Base-by-base conservation (phyloP, 495 filamentous ascomycete genomes). In the Penicillium argentinense region DNA sequence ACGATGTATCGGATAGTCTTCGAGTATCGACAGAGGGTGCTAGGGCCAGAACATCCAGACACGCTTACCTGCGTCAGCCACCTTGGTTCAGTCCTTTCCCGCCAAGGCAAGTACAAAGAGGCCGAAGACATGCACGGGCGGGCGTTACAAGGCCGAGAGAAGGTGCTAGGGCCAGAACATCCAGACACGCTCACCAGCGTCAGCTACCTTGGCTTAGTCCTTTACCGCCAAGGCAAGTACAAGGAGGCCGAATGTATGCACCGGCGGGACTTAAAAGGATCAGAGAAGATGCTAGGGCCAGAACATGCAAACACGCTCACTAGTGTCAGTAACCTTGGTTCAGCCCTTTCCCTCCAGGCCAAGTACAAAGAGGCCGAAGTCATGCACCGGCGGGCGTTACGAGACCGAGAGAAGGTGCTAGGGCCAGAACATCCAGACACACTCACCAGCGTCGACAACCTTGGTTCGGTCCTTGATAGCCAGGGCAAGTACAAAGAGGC, bases 361-460 rank as follows among this genome's bases (percentile, higher is more conserved):
- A 0, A 5, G n/a, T 42, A 12, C 16, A 30, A 21, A 13, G 39
- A 45, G n/a, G 42, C 42, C 30, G 18, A 37, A 11, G 3, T 4
- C 29, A 0, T 25, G 22, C 6, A 21, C 18, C 3, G 1, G 4
- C 43, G 19, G 23, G 43, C 14, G n/a, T 19, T 29, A 28, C 11
- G 25, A 22, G 14, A 14, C 11, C 11, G 5, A 17, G 37, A 48
- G 26, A 38, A 33, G 28, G 23, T 12, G 5, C 24, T 50, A 22
- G 47, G 47, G 12, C 5, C 11, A 21, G 32, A 50, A 9, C 39
- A 50, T 44, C 39, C 29, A 3, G 2, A 38, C 9, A 43, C 47
- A 17, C 39, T 50, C 2, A 39, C 14, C 9, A 38, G 39, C 26
- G 6, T 43, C n/a, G n/a, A 5, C 13, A 12, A 41, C 19, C 36